phyloP scores from a whole-genome alignment of 768 basidiomycete species.

The Austroboletus eburneus region DNA sequence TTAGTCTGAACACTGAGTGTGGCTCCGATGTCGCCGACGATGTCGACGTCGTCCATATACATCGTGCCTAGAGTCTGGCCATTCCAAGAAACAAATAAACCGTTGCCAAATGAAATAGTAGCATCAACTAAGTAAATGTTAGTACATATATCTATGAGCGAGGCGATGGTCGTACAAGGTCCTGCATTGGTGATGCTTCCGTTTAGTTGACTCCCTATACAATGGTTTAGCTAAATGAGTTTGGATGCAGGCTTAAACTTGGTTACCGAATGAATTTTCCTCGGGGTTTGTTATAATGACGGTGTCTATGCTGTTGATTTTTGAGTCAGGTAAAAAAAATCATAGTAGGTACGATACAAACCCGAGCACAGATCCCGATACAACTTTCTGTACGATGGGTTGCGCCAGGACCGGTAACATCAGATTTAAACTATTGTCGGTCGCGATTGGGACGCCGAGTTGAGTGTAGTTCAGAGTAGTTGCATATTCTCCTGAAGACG shows the following conservation, averaged over 20 bases:
- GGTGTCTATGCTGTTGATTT: constrained; percentile 43
- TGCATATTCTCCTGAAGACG: constrained; percentile 51
- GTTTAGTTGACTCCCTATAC: constrained; percentile 45
- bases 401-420: constrained; percentile 67
- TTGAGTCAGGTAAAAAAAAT: not conserved
- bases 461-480: constrained; percentile 65
- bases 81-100: constrained; percentile 58
- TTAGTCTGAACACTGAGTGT: constrained; percentile 47
- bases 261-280: constrained; percentile 52
- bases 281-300: constrained; percentile 59
- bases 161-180: constrained; percentile 49
- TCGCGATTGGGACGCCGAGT: constrained; percentile 47
- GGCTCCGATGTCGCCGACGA: constrained; percentile 63
- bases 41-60: constrained; percentile 53
- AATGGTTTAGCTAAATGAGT: constrained; percentile 2
- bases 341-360: constrained; percentile 18
- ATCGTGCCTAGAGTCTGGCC: constrained; percentile 56
- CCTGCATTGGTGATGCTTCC: constrained; percentile 68
- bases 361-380: constrained; percentile 54
- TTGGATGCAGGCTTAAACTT: not conserved
- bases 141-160: constrained; percentile 1
- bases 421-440: constrained; percentile 57
- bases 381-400: constrained; percentile 72
- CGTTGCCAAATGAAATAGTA: constrained; percentile 57
- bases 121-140: constrained; percentile 51